Evolutionary conservation across 2,329 filamentous ascomycete species (phyloP).

Genomic region (Xylariaceae sp.): DNA sequence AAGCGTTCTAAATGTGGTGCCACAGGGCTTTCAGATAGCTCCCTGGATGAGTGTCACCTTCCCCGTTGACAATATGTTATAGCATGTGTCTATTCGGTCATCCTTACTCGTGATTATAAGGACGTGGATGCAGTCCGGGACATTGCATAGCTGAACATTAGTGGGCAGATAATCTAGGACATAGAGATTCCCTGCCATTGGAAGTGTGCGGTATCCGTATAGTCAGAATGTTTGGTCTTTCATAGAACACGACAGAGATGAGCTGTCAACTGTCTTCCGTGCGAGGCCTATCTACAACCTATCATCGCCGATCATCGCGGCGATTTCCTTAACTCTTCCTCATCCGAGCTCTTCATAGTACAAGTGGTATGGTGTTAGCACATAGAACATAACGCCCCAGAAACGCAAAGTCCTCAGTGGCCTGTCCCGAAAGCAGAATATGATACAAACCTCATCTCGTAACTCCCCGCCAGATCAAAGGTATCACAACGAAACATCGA

Average conservation of each 20-base stretch:
- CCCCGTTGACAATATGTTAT: too few species aligned
- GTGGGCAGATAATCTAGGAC: too few species aligned
- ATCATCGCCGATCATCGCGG: neutral
- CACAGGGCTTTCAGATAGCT: neutral
- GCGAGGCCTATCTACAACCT: neutral
- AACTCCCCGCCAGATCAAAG: neutral
- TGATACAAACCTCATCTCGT: conserved; percentile 3
- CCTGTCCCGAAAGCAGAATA: conserved; percentile 6
- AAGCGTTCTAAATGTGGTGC: too few species aligned
- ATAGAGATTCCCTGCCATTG: neutral
- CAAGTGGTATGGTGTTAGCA: conserved; percentile 14
- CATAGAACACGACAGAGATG: neutral
- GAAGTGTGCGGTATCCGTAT: too few species aligned
- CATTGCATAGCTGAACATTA: too few species aligned
- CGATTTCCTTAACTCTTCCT: neutral
- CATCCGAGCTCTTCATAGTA: conserved; percentile 10
- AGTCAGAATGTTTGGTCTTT: neutral
- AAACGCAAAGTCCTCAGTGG: neutral
- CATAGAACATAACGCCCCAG: neutral
- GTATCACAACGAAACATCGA: conserved; percentile 1
- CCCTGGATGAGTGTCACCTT: too few species aligned
- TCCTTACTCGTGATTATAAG: too few species aligned
- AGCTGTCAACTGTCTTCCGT: neutral
- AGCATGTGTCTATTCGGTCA: too few species aligned
- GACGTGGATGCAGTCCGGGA: too few species aligned